A percentile compares a stretch with the other conserved stretches of the same genome.
Conservation (phyloP, 768 basidiomycete species). For the Chalciporus piperatus region DNA sequence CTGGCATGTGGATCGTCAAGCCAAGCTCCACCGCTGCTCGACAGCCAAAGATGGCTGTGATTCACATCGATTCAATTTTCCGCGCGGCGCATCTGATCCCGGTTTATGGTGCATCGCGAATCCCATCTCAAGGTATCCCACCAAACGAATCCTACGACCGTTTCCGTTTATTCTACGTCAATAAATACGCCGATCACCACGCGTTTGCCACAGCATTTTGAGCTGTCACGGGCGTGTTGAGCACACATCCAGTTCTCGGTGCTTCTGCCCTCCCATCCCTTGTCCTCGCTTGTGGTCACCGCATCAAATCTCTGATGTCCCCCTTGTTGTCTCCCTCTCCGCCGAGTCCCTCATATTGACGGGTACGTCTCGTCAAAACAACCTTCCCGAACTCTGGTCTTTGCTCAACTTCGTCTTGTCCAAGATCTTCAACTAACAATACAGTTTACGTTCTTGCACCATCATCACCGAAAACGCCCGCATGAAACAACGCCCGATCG, state of each 20-base stretch:
- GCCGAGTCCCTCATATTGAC: too few relatives aligned
- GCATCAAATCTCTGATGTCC: too few relatives aligned
- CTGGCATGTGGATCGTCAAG: constrained; percentile 29
- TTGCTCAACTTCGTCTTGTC: too few relatives aligned
- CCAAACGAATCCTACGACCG: constrained; percentile 7
- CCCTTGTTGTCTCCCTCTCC: too few relatives aligned
- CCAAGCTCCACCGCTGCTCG: constrained; percentile 7
- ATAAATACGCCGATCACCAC: constrained; percentile 15
- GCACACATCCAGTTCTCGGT: too few relatives aligned
- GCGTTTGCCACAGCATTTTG: neutral
- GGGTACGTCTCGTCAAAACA: too few relatives aligned
- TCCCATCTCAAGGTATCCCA: neutral
- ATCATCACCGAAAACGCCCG: constrained; percentile 95
- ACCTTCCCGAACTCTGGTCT: too few relatives aligned
- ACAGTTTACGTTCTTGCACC: too few relatives aligned
- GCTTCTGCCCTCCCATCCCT: too few relatives aligned
- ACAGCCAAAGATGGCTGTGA: constrained; percentile 11
- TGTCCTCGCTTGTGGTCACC: too few relatives aligned
- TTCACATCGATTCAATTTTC: constrained; percentile 30
- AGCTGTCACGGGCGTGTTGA: too few relatives aligned
- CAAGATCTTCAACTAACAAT: too few relatives aligned
- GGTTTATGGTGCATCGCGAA: constrained; percentile 15
- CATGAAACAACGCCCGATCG: constrained; percentile 98
- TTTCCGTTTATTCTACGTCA: constrained; percentile 11
- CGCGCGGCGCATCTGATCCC: constrained; percentile 31